phyloP scores from a whole-genome alignment of 1,139 yeast genomes.

The Nakaseomyces glabratus region DNA sequence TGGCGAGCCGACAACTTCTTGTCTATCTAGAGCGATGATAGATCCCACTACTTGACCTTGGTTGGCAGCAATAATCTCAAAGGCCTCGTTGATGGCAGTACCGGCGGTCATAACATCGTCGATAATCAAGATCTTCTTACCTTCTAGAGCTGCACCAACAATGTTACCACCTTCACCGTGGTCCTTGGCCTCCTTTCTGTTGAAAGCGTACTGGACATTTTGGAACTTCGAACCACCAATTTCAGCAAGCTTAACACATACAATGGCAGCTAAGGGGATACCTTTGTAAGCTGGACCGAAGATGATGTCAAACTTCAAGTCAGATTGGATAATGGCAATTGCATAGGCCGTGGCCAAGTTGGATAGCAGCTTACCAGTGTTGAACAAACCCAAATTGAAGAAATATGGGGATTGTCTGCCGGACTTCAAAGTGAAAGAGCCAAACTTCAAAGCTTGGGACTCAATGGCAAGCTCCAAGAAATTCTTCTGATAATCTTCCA shows the following conservation, averaged over 20 bases:
- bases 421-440: conserved; percentile 79
- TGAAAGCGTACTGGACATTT: conserved; percentile 60
- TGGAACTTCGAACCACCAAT: conserved; percentile 69
- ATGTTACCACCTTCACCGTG: conserved; percentile 98
- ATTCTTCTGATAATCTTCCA: conserved; percentile 49
- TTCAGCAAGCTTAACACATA: conserved; percentile 87
- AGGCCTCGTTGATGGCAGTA: conserved; percentile 93
- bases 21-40: conserved; percentile 89
- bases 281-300: conserved; percentile 99
- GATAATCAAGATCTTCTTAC: conserved; percentile 68
- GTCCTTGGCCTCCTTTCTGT: conserved; percentile 89
- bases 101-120: conserved; percentile 99
- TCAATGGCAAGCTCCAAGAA: conserved; percentile 77
- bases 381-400: conserved; percentile 86
- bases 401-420: conserved; percentile 95
- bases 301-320: conserved; percentile 75
- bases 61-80: conserved; percentile 61
- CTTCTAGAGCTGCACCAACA: conserved; percentile 72
- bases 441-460: conserved; percentile 75
- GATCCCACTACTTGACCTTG: conserved; percentile 74
- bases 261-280: conserved; percentile 87
- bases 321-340: conserved; percentile 69
- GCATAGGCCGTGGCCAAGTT: conserved; percentile 85
- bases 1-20: conserved; percentile 63
- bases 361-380: conserved; percentile 68